Evolutionary conservation across 2,329 filamentous ascomycete genomes (phyloP).

Genomic region (Drechslerella stenobrocha): DNA sequence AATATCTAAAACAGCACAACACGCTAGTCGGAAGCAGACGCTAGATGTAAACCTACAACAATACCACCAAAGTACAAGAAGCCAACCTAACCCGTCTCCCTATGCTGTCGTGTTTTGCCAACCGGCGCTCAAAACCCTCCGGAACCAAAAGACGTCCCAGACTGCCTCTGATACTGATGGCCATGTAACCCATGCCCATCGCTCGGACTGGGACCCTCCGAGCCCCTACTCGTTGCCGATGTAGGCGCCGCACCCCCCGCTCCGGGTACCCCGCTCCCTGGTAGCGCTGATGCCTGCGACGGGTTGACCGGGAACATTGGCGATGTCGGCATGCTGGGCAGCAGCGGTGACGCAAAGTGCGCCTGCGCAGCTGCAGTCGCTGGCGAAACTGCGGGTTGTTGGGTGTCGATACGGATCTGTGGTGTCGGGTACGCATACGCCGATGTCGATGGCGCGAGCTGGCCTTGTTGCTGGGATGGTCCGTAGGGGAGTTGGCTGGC

Average conservation of each 20-base stretch:
- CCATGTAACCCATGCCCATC: background rate
- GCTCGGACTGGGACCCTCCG: background rate
- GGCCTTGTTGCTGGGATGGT: background rate
- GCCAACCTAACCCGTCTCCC: too few species aligned
- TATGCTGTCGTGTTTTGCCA: too few species aligned
- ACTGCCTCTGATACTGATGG: background rate
- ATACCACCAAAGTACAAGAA: too few species aligned
- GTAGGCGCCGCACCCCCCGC: background rate
- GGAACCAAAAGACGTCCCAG: background rate
- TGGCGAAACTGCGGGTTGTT: constrained; percentile 15
- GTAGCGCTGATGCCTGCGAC: background rate
- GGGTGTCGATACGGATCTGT: constrained; percentile 31
- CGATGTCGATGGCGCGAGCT: constrained; percentile 8
- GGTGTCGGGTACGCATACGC: constrained; percentile 29
- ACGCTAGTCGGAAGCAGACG: too few species aligned
- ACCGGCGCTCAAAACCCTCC: background rate
- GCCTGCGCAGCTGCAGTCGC: constrained; percentile 26
- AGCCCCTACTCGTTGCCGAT: too few species aligned
- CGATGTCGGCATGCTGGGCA: constrained; percentile 38
- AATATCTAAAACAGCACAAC: too few species aligned
- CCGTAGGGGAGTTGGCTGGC: background rate
- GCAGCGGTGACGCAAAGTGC: constrained; percentile 33
- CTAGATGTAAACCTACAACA: too few species aligned
- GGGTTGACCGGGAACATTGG: constrained; percentile 29
- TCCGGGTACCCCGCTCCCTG: background rate